Conservation (phyloP, 1,284 basidiomycete species). For the Lentinula novae-zelandiae region DNA sequence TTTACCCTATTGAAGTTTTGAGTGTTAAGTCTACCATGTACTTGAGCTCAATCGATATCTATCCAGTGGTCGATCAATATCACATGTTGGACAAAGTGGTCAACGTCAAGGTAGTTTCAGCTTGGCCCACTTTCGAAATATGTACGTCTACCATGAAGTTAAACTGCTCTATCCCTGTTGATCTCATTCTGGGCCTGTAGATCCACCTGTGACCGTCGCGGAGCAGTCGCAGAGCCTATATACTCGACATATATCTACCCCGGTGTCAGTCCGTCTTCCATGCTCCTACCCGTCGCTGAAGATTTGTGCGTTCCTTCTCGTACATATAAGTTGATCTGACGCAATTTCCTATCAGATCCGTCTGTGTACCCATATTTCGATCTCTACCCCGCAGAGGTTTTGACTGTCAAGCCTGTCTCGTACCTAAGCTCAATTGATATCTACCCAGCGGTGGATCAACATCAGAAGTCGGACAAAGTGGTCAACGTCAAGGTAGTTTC, state of each 20-base stretch:
- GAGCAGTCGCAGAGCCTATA: background rate
- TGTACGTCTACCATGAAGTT: background rate
- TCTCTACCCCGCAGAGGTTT: background rate
- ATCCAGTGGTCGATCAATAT: slow-evolving; percentile 3
- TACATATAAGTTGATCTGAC: background rate
- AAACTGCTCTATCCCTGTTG: background rate
- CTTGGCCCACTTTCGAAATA: slow-evolving; percentile 6
- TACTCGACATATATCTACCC: too few species aligned
- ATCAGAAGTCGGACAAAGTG: background rate
- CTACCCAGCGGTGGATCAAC: slow-evolving; percentile 7
- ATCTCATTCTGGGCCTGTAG: background rate
- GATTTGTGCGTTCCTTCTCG: slow-evolving; percentile 28
- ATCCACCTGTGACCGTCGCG: background rate
- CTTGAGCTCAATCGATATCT: background rate
- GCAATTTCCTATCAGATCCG: background rate
- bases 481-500: background rate
- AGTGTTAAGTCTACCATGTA: too few species aligned
- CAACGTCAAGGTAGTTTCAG: background rate
- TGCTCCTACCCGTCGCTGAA: slow-evolving; percentile 29
- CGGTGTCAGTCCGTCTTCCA: slow-evolving; percentile 1
- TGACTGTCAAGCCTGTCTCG: too few species aligned
- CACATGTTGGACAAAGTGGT: background rate
- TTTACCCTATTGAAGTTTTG: slow-evolving; percentile 32
- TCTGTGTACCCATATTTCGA: slow-evolving; percentile 7
- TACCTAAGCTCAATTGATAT: too few species aligned